phyloP scores from a whole-genome alignment of 2,329 filamentous ascomycete species.

The Cordyceps javanica region DNA sequence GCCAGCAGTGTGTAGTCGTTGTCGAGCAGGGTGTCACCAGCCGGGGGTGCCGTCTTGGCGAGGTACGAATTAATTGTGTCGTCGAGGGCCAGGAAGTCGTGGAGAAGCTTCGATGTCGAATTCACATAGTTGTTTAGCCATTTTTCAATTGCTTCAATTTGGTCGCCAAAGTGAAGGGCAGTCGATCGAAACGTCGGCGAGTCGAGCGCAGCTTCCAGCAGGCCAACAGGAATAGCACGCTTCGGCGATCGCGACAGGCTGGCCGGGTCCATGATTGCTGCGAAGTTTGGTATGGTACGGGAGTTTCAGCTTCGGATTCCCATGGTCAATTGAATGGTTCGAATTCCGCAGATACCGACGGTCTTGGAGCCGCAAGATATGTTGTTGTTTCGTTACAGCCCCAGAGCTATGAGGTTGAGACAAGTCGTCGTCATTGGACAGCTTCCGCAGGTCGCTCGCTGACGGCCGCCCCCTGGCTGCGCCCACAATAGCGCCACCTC shows the following conservation, averaged over 20 bases:
- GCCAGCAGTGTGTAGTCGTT: slow-evolving; percentile 92
- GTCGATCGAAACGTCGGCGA: slow-evolving; percentile 92
- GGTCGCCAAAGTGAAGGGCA: slow-evolving; percentile 79
- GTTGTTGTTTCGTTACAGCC: neutral
- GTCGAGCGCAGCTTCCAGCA: slow-evolving; percentile 94
- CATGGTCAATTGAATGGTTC: neutral
- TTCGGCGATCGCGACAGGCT: slow-evolving; percentile 18
- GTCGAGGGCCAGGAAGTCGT: slow-evolving; percentile 68
- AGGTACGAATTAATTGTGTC: slow-evolving; percentile 72
- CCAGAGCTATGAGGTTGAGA: neutral
- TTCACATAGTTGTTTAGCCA: slow-evolving; percentile 69
- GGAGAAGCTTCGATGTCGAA: slow-evolving; percentile 48
- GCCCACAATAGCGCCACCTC: neutral
- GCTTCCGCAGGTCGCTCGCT: neutral
- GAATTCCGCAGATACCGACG: neutral
- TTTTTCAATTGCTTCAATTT: slow-evolving; percentile 83
- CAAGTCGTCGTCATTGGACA: neutral
- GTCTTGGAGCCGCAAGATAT: neutral
- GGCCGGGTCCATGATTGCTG: slow-evolving; percentile 18
- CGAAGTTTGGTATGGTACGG: slow-evolving; percentile 16
- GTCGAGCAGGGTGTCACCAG: slow-evolving; percentile 81
- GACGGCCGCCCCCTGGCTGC: neutral
- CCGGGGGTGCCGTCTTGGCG: slow-evolving; percentile 64
- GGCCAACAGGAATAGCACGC: slow-evolving; percentile 63
- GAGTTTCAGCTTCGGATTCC: neutral